A percentile compares a stretch with the other conserved stretches of the same genome.
These are phyloP conservation scores for Capniomyces stellatus DNA, from an alignment of 371 early-diverging fungal genomes.

Conservation along the genomic window DNA sequence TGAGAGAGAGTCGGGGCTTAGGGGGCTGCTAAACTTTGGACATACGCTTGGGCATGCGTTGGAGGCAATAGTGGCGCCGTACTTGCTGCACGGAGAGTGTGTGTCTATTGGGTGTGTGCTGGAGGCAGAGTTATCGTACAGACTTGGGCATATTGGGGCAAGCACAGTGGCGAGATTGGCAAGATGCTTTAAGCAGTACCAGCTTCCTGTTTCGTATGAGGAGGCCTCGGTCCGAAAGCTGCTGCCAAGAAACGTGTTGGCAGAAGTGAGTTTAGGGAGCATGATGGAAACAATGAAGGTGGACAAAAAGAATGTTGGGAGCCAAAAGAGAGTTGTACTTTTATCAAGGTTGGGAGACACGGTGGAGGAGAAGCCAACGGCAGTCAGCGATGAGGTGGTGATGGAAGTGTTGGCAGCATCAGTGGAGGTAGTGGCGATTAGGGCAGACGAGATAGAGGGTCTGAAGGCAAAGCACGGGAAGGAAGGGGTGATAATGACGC, in stretches of 20 bases:
- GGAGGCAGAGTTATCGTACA: slow-evolving; percentile 84
- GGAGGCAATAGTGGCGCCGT: slow-evolving; percentile 79
- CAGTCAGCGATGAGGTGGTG: slow-evolving; percentile 67
- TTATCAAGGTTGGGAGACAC: slow-evolving; percentile 69
- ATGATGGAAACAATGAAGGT: slow-evolving; percentile 81
- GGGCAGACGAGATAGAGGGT: slow-evolving; percentile 20
- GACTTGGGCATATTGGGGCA: slow-evolving; percentile 68
- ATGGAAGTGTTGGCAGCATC: slow-evolving; percentile 61
- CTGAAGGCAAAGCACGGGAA: slow-evolving; percentile 6
- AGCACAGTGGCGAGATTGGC: slow-evolving; percentile 78
- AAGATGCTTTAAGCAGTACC: slow-evolving; percentile 71
- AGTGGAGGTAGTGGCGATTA: slow-evolving; percentile 37
- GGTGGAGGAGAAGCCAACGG: slow-evolving; percentile 58
- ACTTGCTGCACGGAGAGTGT: slow-evolving; percentile 91
- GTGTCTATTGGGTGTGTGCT: slow-evolving; percentile 86
- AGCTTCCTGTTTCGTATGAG: slow-evolving; percentile 64
- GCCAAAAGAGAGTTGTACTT: slow-evolving; percentile 82
- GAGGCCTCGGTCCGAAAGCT: slow-evolving; percentile 51
- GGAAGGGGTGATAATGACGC: slow-evolving; percentile 35
- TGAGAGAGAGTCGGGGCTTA: slow-evolving; percentile 86
- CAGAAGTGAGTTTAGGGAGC: slow-evolving; percentile 49
- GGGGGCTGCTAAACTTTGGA: slow-evolving; percentile 92
- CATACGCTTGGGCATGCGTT: slow-evolving; percentile 94
- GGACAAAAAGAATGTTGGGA: slow-evolving; percentile 91
- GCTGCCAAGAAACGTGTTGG: slow-evolving; percentile 31